Evolutionary conservation across 495 filamentous ascomycete species (phyloP), one percentile per base, ranked within the genome.

Genomic region (Lepidopterella palustris): DNA sequence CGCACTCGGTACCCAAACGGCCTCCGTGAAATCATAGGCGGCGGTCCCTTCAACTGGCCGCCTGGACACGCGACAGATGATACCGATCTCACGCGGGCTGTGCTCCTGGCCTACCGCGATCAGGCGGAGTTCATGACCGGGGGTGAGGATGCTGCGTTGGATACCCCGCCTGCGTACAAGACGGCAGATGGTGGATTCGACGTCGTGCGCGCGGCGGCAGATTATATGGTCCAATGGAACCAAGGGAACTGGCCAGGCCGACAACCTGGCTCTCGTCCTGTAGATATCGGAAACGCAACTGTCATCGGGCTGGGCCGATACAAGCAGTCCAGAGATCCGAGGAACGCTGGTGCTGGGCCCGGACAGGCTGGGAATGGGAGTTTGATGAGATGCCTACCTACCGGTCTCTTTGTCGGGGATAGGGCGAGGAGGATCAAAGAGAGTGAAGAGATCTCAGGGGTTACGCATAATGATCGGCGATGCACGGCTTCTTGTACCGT

Each of bases 31-130:
- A 65, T 65, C 35, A 39, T 59, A 11, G 63, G 63, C 20, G 58
- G 63, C 20, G 63, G 63, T 11, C 28, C 49, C 4, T 65, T 65
- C 51, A 25, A 28, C 48, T 65, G 63, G 63, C 45, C 58, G 5
- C 47, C 55, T 9, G 63, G 63, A 28, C 54, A 58, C 53, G 63
- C 63, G 20, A 65, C 63, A 5, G 63, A 65, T 29, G 63, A 65
- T 47, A 65, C 63, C 2, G 63, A 65, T 23, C 39, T 59, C 5
- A 61, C 63, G 6, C 63, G 63, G 18, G 63, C 63, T 5, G 63
- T 65, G 4, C 59, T 65, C 8, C 59, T 65, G 5, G 58, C 63
- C 20, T 65, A 65, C 55, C 58, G 31, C 0, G 63, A 61, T 53
- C 20, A 24, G 13, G 24, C 15, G 13, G 9, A 21, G 5, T 18